Base-by-base conservation (phyloP, 1,139 yeast genomes). In the Candida sp. region DNA sequence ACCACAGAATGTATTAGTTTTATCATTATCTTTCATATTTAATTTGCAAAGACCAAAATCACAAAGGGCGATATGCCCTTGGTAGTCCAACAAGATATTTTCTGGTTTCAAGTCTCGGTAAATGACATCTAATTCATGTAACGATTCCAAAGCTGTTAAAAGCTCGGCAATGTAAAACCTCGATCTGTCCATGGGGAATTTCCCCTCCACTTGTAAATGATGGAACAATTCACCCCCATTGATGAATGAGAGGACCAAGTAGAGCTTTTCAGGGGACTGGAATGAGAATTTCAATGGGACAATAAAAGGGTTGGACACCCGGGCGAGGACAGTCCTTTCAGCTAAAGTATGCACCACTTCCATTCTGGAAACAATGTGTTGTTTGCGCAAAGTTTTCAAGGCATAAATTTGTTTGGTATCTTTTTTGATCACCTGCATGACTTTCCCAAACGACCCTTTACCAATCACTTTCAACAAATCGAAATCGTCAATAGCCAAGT, bases 171-270 rank as follows among this genome's bases (percentile, higher is more conserved):
- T 87, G 64, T 93, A 93, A 64, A 93, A 91, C 49, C 97, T 79
- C 12, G 97, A 82, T 50, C 99, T 78, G 55, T 90, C 89, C 66
- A 91, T 75, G 38, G 90, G 87, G 62, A 95, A 95, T 53, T 86
- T 79, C 44, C 97, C 96, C 54, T 90, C 95, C 53, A 85, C 80
- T 66, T 91, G 99, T 53, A 93, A 75, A 66, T 93, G 99, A 70
- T 88, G 93, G 65, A 93, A 95, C 51, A 93, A 74, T 64, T 93
- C 99, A 42, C 99, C 99, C 46, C 99, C 99, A 60, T 93, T 93
- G 52, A 93, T 89, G 60, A 91, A 95, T 23, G 96, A 89, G 40
- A 95, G 71, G 5, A 93, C 98, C 39, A 93, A 70, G 57, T 93
- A 93, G 35, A 93, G 70, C 60, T 95, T 95, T 58, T 91, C 98